Percentiles rank a stretch among this genome's conserved stretches.
Conservation (phyloP, 2,329 filamentous ascomycete genomes). For the Uncinocarpus reesii region DNA sequence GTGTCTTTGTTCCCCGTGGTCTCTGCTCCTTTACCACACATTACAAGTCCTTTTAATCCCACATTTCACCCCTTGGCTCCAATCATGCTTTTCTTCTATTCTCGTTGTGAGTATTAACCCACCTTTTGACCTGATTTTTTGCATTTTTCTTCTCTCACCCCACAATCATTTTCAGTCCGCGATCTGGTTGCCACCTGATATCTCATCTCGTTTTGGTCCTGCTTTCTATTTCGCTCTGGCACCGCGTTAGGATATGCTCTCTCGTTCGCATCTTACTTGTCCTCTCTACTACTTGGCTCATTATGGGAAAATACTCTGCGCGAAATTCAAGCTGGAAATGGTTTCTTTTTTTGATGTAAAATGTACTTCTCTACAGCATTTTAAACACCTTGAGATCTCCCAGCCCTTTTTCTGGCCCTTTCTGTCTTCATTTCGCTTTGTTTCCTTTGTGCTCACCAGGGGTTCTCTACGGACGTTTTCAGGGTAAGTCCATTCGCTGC, state of each 20-base stretch:
- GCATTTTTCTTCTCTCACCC: slow-evolving; percentile 9
- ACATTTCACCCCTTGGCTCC: slow-evolving; percentile 1
- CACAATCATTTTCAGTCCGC: slow-evolving; percentile 8
- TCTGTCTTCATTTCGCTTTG: background rate
- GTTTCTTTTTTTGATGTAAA: slow-evolving; percentile 1
- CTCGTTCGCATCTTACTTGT: too few species aligned
- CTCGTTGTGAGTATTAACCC: slow-evolving; percentile 12
- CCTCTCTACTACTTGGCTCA: background rate
- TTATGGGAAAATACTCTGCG: background rate
- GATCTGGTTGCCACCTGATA: background rate
- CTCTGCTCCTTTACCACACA: slow-evolving; percentile 2
- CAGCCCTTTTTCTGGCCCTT: background rate
- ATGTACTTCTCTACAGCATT: background rate
- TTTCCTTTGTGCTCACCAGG: too few species aligned
- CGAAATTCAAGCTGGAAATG: background rate
- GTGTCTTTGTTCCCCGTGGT: background rate
- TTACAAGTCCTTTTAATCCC: slow-evolving; percentile 7
- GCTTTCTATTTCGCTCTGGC: slow-evolving; percentile 6
- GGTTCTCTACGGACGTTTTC: too few species aligned
- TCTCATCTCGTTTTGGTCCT: slow-evolving; percentile 10
- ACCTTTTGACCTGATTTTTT: slow-evolving; percentile 10
- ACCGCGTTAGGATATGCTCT: too few species aligned
- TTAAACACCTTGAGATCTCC: background rate
- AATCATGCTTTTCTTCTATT: slow-evolving; percentile 1
- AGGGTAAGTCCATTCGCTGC: too few species aligned